Percentiles rank a stretch among this genome's conserved stretches.
phyloP scores from a whole-genome alignment of 768 basidiomycete species.

The Mrakia gelida region DNA sequence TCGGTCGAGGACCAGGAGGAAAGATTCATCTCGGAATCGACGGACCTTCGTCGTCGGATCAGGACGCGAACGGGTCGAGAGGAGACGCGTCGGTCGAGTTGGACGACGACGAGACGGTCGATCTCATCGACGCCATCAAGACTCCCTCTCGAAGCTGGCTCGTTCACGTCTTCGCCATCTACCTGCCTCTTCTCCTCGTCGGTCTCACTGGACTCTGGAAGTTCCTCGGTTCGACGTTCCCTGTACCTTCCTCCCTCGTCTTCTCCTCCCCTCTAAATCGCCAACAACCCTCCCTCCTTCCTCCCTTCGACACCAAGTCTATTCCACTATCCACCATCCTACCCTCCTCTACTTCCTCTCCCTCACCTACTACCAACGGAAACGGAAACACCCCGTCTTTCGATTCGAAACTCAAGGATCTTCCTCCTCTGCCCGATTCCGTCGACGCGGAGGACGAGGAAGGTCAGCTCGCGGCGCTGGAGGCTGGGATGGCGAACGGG shows the following conservation, averaged over 20 bases:
- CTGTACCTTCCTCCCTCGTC: background rate
- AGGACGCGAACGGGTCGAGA: constrained; percentile 8
- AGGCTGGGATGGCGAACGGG: constrained; percentile 10
- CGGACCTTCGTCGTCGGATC: background rate
- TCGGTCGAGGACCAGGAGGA: background rate
- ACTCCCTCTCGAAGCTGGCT: background rate
- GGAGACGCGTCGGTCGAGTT: background rate
- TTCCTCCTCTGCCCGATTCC: background rate
- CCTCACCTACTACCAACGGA: background rate
- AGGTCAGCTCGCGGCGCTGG: background rate
- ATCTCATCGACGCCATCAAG: background rate
- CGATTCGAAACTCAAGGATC: constrained; percentile 6
- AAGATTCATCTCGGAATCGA: background rate
- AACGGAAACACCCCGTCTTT: background rate
- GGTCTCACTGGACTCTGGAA: constrained; percentile 7
- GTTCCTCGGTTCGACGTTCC: constrained; percentile 1
- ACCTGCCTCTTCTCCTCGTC: constrained; percentile 6
- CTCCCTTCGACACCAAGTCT: background rate
- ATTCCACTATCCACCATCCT: background rate
- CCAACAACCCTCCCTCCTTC: background rate
- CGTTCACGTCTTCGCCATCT: constrained; percentile 15
- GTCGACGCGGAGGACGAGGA: background rate
- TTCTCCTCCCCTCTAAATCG: background rate
- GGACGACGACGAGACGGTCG: background rate
- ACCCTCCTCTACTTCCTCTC: background rate